Conservation (phyloP, 441 rosid species). For the Erodium moschatum region DNA sequence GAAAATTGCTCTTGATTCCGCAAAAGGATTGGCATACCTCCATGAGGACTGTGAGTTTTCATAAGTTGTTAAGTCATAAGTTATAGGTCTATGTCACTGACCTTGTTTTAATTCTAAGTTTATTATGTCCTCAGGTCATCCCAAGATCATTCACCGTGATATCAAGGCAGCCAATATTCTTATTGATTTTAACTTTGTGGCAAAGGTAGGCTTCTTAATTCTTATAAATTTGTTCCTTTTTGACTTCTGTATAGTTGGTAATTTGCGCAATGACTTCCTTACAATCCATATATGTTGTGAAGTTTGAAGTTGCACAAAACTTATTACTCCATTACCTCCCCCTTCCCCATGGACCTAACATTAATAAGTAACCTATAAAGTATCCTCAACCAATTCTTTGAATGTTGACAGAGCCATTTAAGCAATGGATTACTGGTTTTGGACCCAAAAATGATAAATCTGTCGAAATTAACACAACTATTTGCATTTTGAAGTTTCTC, state of each 20-base stretch:
- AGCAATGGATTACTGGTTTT: not conserved
- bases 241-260: not conserved
- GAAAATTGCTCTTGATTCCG: slow-evolving; percentile 88
- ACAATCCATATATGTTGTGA: not conserved
- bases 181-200: slow-evolving; percentile 81
- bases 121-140: slow-evolving; percentile 58
- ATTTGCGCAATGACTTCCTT: not conserved
- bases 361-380: not conserved
- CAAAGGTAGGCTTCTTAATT: slow-evolving; percentile 46
- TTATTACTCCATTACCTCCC: not conserved
- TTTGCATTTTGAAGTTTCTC: not conserved
- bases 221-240: not conserved
- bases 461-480: not conserved
- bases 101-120: not conserved
- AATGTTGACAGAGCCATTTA: not conserved
- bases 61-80: not conserved
- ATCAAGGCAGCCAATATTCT: slow-evolving; percentile 84
- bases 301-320: not conserved
- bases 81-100: not conserved
- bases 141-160: slow-evolving; percentile 96
- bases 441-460: not conserved
- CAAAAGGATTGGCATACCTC: slow-evolving; percentile 92
- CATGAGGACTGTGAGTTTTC: slow-evolving; percentile 83
- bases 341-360: not conserved
- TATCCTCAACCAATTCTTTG: not conserved